These are phyloP conservation scores for Apiotrichum montevideense DNA, from an alignment of 1,284 basidiomycete genomes.

Conservation along the genomic window DNA sequence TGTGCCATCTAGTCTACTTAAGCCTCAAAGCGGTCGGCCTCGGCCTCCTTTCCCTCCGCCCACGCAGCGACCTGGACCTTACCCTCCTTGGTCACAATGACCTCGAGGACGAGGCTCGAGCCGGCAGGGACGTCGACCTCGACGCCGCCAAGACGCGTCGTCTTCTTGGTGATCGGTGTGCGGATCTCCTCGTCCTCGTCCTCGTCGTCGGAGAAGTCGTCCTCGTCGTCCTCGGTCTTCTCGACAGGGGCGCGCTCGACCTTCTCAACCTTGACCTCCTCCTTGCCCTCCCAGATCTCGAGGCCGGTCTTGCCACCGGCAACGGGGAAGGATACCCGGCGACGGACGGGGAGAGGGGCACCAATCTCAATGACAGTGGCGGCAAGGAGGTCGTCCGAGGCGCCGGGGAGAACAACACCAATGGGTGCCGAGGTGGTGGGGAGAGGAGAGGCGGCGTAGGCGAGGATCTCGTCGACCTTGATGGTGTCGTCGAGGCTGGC, in stretches of 20 bases:
- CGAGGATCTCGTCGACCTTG: slow-evolving; percentile 49
- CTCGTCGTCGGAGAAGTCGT: slow-evolving; percentile 43
- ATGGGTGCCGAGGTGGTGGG: slow-evolving; percentile 63
- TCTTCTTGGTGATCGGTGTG: slow-evolving; percentile 60
- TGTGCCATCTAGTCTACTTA: slow-evolving; percentile 14
- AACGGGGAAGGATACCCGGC: slow-evolving; percentile 66
- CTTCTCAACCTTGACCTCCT: slow-evolving; percentile 70
- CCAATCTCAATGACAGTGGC: slow-evolving; percentile 63
- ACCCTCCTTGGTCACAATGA: slow-evolving; percentile 56
- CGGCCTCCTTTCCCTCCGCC: slow-evolving; percentile 50
- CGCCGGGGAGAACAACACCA: slow-evolving; percentile 71
- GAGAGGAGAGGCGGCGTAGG: slow-evolving; percentile 51
- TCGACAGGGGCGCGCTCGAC: slow-evolving; percentile 45
- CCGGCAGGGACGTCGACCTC: slow-evolving; percentile 53
- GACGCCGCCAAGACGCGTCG: slow-evolving; percentile 51
- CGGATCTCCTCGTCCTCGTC: slow-evolving; percentile 63
- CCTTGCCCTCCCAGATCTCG: slow-evolving; percentile 82
- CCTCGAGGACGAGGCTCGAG: slow-evolving; percentile 58
- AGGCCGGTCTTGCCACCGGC: slow-evolving; percentile 59
- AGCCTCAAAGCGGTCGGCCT: slow-evolving; percentile 29
- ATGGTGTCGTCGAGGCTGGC: slow-evolving; percentile 50
- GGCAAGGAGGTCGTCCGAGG: slow-evolving; percentile 47
- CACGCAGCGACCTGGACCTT: slow-evolving; percentile 52
- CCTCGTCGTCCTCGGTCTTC: slow-evolving; percentile 34
- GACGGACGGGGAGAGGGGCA: slow-evolving; percentile 71